Evolutionary conservation across 2,329 filamentous ascomycete genomes (phyloP).

Genomic region (Fusarium cyanostomum): DNA sequence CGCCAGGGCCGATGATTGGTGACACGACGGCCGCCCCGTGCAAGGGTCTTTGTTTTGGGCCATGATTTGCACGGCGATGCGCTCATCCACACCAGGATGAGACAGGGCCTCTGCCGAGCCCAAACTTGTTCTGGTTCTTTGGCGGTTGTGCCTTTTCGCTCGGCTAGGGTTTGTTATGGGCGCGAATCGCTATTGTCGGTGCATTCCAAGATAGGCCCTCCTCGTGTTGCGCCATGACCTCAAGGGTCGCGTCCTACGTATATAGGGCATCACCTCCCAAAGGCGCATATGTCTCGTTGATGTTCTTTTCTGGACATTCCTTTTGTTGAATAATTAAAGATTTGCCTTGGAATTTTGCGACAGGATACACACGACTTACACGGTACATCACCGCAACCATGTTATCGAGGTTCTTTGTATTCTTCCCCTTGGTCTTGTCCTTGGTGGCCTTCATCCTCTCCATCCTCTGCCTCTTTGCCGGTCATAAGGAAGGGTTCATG

Average conservation of each 20-base stretch:
- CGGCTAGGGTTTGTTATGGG: not conserved
- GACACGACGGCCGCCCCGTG: not conserved
- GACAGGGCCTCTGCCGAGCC: not conserved
- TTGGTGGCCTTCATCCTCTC: conserved; percentile 52
- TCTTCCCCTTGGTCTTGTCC: conserved; percentile 51
- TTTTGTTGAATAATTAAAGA: conserved; percentile 11
- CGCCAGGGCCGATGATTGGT: conserved; percentile 18
- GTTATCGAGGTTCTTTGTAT: conserved; percentile 44
- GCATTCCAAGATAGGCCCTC: no score
- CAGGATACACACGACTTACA: conserved; percentile 5
- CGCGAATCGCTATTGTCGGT: conserved; percentile 21
- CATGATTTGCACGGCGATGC: conserved; percentile 39
- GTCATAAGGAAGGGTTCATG: conserved; percentile 53
- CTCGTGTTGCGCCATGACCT: conserved; percentile 24
- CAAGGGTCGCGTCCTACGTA: conserved; percentile 15
- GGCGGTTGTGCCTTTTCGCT: conserved; percentile 4
- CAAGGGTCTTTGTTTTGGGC: conserved; percentile 26
- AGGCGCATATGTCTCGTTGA: not conserved
- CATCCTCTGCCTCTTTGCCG: conserved; percentile 53
- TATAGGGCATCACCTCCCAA: conserved; percentile 25
- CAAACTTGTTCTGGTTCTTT: conserved; percentile 24
- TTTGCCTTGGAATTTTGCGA: not conserved
- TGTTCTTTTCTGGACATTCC: conserved; percentile 11
- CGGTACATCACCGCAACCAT: conserved; percentile 20
- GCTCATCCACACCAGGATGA: conserved; percentile 16